phyloP scores from a whole-genome alignment of 176 grass and related monocot genomes.

The Avena sativa region DNA sequence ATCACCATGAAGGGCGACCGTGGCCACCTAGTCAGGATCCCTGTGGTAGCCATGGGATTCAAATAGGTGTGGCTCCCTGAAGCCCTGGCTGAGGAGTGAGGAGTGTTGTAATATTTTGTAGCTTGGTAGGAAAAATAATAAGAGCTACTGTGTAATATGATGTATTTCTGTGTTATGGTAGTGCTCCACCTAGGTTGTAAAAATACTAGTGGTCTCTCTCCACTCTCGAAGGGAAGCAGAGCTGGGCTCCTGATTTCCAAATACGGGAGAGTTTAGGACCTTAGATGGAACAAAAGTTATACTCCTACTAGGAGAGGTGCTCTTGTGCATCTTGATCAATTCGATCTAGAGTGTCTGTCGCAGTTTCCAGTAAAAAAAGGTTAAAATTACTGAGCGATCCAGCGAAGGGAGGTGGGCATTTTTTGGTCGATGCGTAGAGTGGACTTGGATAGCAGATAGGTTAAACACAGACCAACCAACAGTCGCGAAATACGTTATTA shows the following conservation, averaged over 20 bases:
- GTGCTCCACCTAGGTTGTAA: constrained; percentile 29
- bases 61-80: constrained; percentile 41
- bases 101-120: constrained; percentile 69
- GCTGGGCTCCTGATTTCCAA: background rate
- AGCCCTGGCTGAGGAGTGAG: constrained; percentile 29
- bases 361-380: background rate
- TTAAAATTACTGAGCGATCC: background rate
- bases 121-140: constrained; percentile 55
- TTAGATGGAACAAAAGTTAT: too few species aligned
- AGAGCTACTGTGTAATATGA: constrained; percentile 7
- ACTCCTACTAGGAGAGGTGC: too few species aligned
- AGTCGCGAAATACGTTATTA: too few species aligned
- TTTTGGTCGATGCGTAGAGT: background rate
- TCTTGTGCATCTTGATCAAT: background rate
- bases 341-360: background rate
- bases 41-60: constrained; percentile 85
- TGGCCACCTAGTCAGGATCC: constrained; percentile 84
- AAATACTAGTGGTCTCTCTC: constrained; percentile 23
- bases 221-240: background rate
- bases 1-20: constrained; percentile 87
- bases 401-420: background rate
- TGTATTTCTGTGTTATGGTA: constrained; percentile 27
- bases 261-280: background rate
- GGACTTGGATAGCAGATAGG: background rate
- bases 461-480: background rate